Evolutionary conservation across 1,284 basidiomycete species (phyloP), one percentile per base, ranked within the genome.

Genomic region (Gastroboletus turbinatus): DNA sequence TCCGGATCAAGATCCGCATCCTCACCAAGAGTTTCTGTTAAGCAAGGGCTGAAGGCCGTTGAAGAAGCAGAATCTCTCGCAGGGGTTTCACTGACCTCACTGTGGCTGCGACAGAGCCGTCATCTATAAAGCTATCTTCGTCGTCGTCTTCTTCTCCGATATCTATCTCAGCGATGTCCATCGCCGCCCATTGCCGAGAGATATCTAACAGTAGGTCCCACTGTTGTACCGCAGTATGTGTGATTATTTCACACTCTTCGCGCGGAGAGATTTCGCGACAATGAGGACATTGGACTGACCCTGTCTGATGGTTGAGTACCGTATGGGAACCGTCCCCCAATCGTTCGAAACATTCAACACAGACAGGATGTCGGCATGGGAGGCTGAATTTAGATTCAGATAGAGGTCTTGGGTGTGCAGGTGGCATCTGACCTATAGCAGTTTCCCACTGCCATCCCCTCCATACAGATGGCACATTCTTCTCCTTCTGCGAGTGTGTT

Each of bases 141-240:
- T 57, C 52, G 0, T 56, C 16, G 16, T 16, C 50, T 1, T 55
- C 54, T 39, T 60, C 53, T 38, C 4, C 42, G 19, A 56, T n/a
- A 43, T 42, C 53, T 36, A 62, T 55, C 39, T 67, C 54, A 27
- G 70, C 63, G 2, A 59, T 60, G 59, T 81, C 79, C 42, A 76
- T 70, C 46, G 62, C 65, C 21, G 72, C 70, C 74, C 76, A 80
- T 21, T 68, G 63, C 35, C 66, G 67, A 5, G 79, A 80, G 4
- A 81, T 65, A 7, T 75, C 70, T 2, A 80, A 66, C 9, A 82
- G 65, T 21, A 66, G 61, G 60, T 83, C 80, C 81, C 80, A 83
- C 51, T 80, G 77, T 38, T 77, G 67, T 13, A 67, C 66, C 30
- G 80, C 78, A 29, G 77, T 80, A 56, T 74, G 72, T 39, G 73